These are phyloP conservation scores for Lipomyces japonicus DNA, from an alignment of 805 yeast genomes.

Conservation along the genomic window DNA sequence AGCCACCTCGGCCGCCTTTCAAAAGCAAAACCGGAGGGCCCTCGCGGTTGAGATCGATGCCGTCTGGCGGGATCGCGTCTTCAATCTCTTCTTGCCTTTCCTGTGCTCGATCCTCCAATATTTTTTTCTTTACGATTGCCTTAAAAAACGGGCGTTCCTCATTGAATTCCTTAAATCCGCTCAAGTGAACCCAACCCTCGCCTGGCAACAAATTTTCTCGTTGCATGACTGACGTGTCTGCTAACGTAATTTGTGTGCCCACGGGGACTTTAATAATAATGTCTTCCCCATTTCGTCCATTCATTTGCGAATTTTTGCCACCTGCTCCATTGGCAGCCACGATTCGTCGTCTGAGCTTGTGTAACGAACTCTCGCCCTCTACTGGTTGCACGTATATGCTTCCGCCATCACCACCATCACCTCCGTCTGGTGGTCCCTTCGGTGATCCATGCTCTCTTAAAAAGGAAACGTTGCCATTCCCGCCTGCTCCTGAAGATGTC, in stretches of 20 bases:
- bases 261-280: conserved; percentile 81
- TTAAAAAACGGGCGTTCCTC: conserved; percentile 60
- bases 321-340: conserved; percentile 65
- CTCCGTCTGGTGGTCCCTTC: conserved; percentile 97
- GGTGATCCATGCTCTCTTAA: conserved; percentile 79
- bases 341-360: conserved; percentile 63
- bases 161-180: conserved; percentile 69
- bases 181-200: conserved; percentile 86
- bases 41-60: conserved; percentile 66
- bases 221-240: conserved; percentile 25
- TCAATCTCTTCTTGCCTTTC: conserved; percentile 53
- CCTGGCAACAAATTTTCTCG: conserved; percentile 66
- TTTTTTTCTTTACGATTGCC: conserved; percentile 60
- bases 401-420: conserved; percentile 97
- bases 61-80: conserved; percentile 78
- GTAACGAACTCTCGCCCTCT: conserved; percentile 65
- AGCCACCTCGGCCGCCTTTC: conserved; percentile 88
- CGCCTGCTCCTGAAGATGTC: conserved; percentile 77
- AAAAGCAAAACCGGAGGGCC: conserved; percentile 64
- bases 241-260: conserved; percentile 67
- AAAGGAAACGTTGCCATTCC: conserved; percentile 83
- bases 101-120: conserved; percentile 57
- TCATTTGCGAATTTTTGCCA: conserved; percentile 74
- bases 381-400: conserved; percentile 78
- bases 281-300: conserved; percentile 83